Conservation (phyloP, 73 alveolate species). For the Paramecium caudatum region DNA sequence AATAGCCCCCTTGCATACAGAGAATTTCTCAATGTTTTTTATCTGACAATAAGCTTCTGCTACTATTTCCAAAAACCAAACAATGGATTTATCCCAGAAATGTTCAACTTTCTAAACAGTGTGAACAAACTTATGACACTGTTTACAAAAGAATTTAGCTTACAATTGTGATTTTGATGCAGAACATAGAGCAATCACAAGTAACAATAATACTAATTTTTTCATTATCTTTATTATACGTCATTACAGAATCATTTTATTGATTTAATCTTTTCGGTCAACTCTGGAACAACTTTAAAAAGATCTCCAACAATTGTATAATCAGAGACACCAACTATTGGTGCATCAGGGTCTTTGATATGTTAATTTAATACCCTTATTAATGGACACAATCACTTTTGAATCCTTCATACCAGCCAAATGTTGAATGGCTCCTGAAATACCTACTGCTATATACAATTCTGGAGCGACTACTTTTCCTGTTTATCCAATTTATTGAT, state of each 20-base stretch:
- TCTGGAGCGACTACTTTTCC: constrained; percentile 98
- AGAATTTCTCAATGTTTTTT: constrained; percentile 9
- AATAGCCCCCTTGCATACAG: constrained; percentile 72
- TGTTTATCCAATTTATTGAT: constrained; percentile 92
- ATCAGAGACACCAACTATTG: constrained; percentile 91
- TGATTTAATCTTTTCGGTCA: constrained; percentile 84
- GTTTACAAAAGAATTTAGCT: background rate
- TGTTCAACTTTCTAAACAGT: constrained; percentile 16
- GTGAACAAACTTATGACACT: constrained; percentile 34
- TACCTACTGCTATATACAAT: constrained; percentile 95
- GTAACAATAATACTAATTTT: constrained; percentile 4
- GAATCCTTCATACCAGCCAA: constrained; percentile 97
- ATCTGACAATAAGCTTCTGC: constrained; percentile 60
- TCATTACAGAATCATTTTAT: constrained; percentile 42
- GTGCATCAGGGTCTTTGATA: constrained; percentile 89
- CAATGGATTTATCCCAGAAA: constrained; percentile 33
- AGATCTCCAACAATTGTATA: constrained; percentile 94
- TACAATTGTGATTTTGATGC: background rate
- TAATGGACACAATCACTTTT: constrained; percentile 97
- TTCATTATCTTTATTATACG: constrained; percentile 35
- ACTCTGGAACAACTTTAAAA: constrained; percentile 95
- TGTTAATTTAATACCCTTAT: constrained; percentile 74
- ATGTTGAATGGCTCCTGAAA: constrained; percentile 97
- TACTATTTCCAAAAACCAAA: constrained; percentile 29
- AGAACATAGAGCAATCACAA: background rate